Evolutionary conservation across 2,329 filamentous ascomycete species (phyloP).

Genomic region (Microdochium paspali): DNA sequence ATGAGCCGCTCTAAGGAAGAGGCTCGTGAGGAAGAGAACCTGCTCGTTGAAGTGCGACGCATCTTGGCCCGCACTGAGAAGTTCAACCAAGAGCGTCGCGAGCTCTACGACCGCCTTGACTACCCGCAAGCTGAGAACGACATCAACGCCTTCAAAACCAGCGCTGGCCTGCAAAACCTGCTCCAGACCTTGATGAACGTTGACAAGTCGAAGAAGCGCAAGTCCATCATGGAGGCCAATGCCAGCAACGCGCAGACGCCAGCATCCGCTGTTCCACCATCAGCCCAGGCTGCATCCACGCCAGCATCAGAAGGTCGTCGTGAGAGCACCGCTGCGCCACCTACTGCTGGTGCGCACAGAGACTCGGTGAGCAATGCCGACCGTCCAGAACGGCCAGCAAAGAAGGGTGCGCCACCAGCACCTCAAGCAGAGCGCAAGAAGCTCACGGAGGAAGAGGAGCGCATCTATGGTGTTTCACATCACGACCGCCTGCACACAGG

Average conservation of each 20-base stretch:
- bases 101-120: conserved; percentile 80
- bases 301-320: conserved; percentile 34
- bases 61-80: conserved; percentile 81
- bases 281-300: conserved; percentile 25
- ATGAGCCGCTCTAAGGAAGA: conserved; percentile 77
- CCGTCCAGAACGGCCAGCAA: conserved; percentile 26
- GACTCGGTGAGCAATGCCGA: conserved; percentile 34
- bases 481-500: conserved; percentile 80
- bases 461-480: conserved; percentile 73
- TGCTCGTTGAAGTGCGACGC: conserved; percentile 83
- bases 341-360: conserved; percentile 22
- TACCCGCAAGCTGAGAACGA: conserved; percentile 64
- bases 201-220: conserved; percentile 86
- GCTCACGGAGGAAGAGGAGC: conserved; percentile 66
- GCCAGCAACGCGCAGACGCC: background rate
- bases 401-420: conserved; percentile 40
- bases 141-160: conserved; percentile 71
- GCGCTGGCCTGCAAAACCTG: conserved; percentile 67
- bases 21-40: conserved; percentile 80
- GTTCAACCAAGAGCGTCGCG: conserved; percentile 79
- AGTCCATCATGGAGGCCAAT: conserved; percentile 31
- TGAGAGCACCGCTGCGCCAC: conserved; percentile 42
- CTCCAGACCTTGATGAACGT: conserved; percentile 73
- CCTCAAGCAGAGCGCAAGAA: conserved; percentile 51
- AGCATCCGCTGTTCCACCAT: background rate